A percentile compares a stretch with the other conserved stretches of the same genome.
Evolutionary conservation across 139 green algal genomes (phyloP).

Genomic region (Coccomyxa sp.): DNA sequence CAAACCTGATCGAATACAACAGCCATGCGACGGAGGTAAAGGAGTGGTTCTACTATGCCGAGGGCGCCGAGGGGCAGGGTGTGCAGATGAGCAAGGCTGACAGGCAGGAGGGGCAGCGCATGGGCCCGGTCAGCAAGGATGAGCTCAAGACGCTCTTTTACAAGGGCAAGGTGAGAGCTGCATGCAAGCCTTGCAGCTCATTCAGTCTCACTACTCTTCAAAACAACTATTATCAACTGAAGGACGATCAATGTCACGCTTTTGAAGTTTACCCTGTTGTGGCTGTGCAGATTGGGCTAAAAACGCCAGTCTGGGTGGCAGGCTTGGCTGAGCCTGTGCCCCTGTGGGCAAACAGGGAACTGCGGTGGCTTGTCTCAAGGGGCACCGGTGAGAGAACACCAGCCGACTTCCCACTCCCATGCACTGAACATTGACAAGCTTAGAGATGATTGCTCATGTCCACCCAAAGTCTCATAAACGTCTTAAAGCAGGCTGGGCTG

Average conservation of each 20-base stretch:
- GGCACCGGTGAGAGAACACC: constrained; percentile 17
- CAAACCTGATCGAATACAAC: constrained; percentile 48
- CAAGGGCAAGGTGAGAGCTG: constrained; percentile 15
- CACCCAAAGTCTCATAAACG: neutral
- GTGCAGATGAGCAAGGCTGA: neutral
- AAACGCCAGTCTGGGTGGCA: constrained; percentile 51
- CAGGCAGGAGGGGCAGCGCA: neutral
- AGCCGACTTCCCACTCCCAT: neutral
- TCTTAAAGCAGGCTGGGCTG: neutral
- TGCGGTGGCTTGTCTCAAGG: constrained; percentile 67
- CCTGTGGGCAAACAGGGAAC: constrained; percentile 62
- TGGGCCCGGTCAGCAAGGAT: constrained; percentile 67
- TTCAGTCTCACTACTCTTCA: neutral
- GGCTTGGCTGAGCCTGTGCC: constrained; percentile 53
- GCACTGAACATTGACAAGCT: neutral
- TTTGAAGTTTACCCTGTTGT: neutral
- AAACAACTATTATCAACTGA: neutral
- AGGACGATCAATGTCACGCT: neutral
- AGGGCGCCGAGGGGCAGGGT: neutral
- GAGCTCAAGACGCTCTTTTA: constrained; percentile 56
- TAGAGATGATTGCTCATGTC: neutral
- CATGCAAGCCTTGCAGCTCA: neutral
- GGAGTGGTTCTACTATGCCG: constrained; percentile 73
- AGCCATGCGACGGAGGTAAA: constrained; percentile 45
- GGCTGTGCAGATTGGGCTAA: constrained; percentile 17